phyloP scores from a whole-genome alignment of 768 basidiomycete species.

The Amanita phalloides region DNA sequence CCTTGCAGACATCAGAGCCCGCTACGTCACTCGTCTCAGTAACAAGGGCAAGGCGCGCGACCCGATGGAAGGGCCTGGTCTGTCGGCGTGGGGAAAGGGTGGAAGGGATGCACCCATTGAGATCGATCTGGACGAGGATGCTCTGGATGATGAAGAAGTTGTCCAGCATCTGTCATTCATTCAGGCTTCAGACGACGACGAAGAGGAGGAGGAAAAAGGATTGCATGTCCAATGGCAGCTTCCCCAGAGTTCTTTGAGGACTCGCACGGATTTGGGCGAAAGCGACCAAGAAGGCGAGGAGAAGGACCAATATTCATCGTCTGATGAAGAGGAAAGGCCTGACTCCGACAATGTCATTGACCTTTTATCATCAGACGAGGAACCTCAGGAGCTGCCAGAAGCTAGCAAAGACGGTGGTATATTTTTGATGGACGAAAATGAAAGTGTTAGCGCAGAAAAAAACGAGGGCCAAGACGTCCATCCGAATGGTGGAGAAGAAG shows the following conservation, averaged over 20 bases:
- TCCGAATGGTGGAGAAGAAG: not conserved
- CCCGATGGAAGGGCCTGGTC: constrained; percentile 47
- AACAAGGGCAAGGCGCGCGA: constrained; percentile 52
- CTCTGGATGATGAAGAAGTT: constrained; percentile 5
- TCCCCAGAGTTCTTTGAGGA: not conserved
- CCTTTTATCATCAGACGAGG: constrained; percentile 9
- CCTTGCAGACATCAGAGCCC: constrained; percentile 40
- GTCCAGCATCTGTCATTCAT: constrained; percentile 3
- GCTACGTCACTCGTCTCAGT: constrained; percentile 21
- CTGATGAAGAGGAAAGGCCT: constrained; percentile 20
- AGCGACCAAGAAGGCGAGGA: not conserved
- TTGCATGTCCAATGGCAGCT: not conserved
- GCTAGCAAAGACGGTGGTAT: not conserved
- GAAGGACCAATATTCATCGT: constrained; percentile 10
- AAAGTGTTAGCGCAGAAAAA: not conserved
- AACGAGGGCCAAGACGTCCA: not conserved
- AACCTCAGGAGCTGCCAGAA: constrained; percentile 14
- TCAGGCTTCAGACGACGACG: constrained; percentile 3
- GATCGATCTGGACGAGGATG: constrained; percentile 15
- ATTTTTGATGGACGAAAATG: not conserved
- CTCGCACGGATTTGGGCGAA: not conserved
- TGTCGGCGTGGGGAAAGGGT: constrained; percentile 21
- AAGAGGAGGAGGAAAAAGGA: not conserved
- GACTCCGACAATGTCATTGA: constrained; percentile 13
- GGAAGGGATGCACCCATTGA: constrained; percentile 35